A percentile compares a stretch with the other conserved stretches of the same genome.
Conservation (phyloP, 2,329 filamentous ascomycete species). For the Aspergillus chevalieri region DNA sequence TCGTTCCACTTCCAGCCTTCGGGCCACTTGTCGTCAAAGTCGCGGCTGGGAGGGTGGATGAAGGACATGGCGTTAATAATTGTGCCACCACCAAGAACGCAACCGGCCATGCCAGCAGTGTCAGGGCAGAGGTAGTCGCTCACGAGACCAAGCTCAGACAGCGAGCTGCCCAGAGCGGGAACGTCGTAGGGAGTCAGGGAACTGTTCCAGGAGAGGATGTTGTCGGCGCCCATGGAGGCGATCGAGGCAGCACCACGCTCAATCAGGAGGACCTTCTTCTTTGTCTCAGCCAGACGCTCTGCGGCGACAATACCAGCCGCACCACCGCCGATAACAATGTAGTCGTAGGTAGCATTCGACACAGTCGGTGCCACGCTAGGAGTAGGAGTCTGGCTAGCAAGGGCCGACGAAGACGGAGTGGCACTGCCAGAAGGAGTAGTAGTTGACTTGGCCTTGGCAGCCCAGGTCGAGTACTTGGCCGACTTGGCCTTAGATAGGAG, state of each 20-base stretch:
- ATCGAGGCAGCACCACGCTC: slow-evolving; percentile 13
- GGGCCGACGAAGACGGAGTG: slow-evolving; percentile 2
- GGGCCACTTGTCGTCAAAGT: slow-evolving; percentile 69
- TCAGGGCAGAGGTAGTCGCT: slow-evolving; percentile 15
- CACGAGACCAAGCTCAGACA: slow-evolving; percentile 8
- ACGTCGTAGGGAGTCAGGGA: slow-evolving; percentile 12
- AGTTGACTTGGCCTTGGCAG: slow-evolving; percentile 7
- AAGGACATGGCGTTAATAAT: slow-evolving; percentile 15
- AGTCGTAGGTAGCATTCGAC: slow-evolving; percentile 14
- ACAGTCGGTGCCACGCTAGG: slow-evolving; percentile 9
- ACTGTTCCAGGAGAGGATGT: slow-evolving; percentile 14
- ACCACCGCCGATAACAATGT: slow-evolving; percentile 18
- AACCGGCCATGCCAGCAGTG: slow-evolving; percentile 13
- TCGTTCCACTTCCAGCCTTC: slow-evolving; percentile 62
- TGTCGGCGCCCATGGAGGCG: slow-evolving; percentile 9
- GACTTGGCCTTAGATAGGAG: slow-evolving; percentile 10
- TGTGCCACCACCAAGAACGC: slow-evolving; percentile 15
- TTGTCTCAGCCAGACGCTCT: slow-evolving; percentile 11
- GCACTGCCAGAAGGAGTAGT: background rate
- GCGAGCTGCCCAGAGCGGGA: slow-evolving; percentile 11
- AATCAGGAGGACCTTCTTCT: slow-evolving; percentile 15
- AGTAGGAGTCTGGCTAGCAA: slow-evolving; percentile 5
- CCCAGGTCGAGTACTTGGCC: slow-evolving; percentile 13
- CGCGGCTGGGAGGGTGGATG: slow-evolving; percentile 46
- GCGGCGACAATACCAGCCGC: slow-evolving; percentile 16